phyloP scores from a whole-genome alignment of 352 stramenopile genomes.

The Discostella stelligera region DNA sequence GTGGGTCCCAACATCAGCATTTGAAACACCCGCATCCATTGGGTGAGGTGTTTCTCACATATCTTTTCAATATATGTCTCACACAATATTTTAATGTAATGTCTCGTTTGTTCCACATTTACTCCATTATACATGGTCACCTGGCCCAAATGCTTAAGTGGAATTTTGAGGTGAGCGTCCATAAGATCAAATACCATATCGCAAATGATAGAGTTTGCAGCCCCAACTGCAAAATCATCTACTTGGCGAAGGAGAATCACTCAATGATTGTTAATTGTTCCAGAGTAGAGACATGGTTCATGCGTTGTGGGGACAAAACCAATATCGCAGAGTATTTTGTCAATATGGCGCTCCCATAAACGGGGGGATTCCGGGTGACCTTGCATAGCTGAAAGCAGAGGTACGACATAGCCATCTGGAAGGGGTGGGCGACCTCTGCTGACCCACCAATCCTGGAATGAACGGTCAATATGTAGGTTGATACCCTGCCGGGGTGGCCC shows the following conservation, averaged over 20 bases:
- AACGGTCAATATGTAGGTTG: no score
- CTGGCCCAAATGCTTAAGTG: slow-evolving; percentile 26
- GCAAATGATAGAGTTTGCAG: slow-evolving; percentile 7
- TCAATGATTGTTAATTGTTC: slow-evolving; percentile 6
- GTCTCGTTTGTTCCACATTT: slow-evolving; percentile 39
- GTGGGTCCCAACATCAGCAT: neutral
- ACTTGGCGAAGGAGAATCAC: slow-evolving; percentile 33
- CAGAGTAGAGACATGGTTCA: no score
- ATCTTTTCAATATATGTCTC: slow-evolving; percentile 24
- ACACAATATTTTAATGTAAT: slow-evolving; percentile 36
- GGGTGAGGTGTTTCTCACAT: neutral
- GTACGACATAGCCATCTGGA: slow-evolving; percentile 11
- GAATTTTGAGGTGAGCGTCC: slow-evolving; percentile 18
- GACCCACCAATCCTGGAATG: slow-evolving; percentile 33
- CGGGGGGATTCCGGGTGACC: slow-evolving; percentile 37
- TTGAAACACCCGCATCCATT: no score
- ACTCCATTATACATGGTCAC: no score
- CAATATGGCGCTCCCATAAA: slow-evolving; percentile 35
- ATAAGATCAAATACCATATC: slow-evolving; percentile 33
- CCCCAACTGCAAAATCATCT: slow-evolving; percentile 14
- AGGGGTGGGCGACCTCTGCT: slow-evolving; percentile 9
- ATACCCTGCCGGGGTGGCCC: slow-evolving; percentile 11
- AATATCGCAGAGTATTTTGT: slow-evolving; percentile 5
- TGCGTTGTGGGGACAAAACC: no score
- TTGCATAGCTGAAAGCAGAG: no score